phyloP scores from a whole-genome alignment of 805 yeast species.

The Henningerozyma blattae region DNA sequence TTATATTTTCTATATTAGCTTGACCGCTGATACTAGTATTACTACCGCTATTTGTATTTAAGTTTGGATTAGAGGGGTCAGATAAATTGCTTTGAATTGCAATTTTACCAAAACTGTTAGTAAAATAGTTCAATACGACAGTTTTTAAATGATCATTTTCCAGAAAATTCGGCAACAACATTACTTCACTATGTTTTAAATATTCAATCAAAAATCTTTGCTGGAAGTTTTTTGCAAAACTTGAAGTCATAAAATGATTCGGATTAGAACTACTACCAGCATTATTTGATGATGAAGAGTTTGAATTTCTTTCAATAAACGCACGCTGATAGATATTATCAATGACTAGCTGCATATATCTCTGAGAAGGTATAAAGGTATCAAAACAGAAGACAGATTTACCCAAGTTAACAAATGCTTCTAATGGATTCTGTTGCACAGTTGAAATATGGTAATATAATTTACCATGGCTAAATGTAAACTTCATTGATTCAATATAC shows the following conservation, averaged over 20 bases:
- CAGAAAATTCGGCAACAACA: slow-evolving; percentile 46
- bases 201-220: slow-evolving; percentile 23
- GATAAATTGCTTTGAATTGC: too few relatives aligned
- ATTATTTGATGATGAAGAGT: too few relatives aligned
- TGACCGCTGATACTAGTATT: too few relatives aligned
- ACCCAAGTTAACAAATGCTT: slow-evolving; percentile 70
- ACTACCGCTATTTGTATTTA: too few relatives aligned
- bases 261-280: too few relatives aligned
- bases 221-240: not conserved
- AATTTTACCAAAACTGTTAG: slow-evolving; percentile 40
- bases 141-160: slow-evolving; percentile 42
- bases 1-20: too few relatives aligned
- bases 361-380: slow-evolving; percentile 75
- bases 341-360: slow-evolving; percentile 63
- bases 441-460: slow-evolving; percentile 81
- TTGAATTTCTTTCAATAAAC: slow-evolving; percentile 29
- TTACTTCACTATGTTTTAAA: slow-evolving; percentile 50
- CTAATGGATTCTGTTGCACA: slow-evolving; percentile 58
- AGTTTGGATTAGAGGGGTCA: too few relatives aligned
- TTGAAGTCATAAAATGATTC: not conserved
- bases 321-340: slow-evolving; percentile 57
- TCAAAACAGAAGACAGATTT: slow-evolving; percentile 70
- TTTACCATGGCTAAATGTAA: slow-evolving; percentile 75
- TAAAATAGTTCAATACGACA: slow-evolving; percentile 51
- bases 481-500: slow-evolving; percentile 63